These are phyloP conservation scores for Tripidium arundinaceum DNA, from an alignment of 202 grass and related monocot genomes.

Conservation along the genomic window DNA sequence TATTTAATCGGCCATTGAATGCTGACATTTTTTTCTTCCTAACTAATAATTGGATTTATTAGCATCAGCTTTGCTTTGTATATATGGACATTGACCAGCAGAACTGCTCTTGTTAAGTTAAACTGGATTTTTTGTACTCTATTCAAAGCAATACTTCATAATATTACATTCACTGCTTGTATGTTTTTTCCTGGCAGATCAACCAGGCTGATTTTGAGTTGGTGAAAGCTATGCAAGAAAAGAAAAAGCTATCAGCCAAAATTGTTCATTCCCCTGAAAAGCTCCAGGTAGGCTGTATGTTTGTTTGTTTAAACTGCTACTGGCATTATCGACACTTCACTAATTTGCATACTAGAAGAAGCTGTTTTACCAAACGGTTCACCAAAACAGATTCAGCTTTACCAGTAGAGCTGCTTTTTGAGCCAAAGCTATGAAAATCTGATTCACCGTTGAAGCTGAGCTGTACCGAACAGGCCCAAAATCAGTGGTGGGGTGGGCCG, in stretches of 20 bases:
- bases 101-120: neutral
- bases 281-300: conserved; percentile 44
- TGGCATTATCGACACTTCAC: too few relatives aligned
- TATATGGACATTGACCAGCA: too few relatives aligned
- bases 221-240: conserved; percentile 66
- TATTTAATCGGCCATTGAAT: neutral
- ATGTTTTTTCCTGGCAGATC: conserved; percentile 46
- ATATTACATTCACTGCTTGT: neutral
- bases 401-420: too few relatives aligned
- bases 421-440: too few relatives aligned
- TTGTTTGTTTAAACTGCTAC: neutral
- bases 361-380: too few relatives aligned
- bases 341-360: too few relatives aligned
- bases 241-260: conserved; percentile 53
- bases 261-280: conserved; percentile 81
- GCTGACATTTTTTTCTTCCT: neutral
- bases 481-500: too few relatives aligned
- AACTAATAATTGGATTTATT: neutral
- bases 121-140: neutral
- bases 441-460: too few relatives aligned
- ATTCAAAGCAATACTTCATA: neutral
- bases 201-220: conserved; percentile 75
- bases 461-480: too few relatives aligned
- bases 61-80: neutral
- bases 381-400: too few relatives aligned